Evolutionary conservation across 352 stramenopile species (phyloP), one percentile per base, ranked within the genome.

Genomic region (Globisporangium recalcitrans): DNA sequence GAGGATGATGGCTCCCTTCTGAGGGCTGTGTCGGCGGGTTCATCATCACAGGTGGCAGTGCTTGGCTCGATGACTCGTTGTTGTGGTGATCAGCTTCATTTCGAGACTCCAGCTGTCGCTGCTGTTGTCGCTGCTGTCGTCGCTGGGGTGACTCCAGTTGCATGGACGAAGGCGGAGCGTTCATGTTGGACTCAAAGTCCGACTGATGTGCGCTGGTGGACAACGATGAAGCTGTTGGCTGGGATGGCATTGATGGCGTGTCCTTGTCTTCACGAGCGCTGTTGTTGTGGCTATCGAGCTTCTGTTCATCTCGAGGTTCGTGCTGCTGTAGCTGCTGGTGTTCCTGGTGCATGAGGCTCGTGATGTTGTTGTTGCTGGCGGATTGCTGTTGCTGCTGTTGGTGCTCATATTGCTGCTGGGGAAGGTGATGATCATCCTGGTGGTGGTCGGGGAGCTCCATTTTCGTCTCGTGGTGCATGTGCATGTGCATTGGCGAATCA

Each of bases 401-500:
- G 8, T 46, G 19, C 19, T 46, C 19, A 16, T 22, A 14, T 29
- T 52, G 44, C 44, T 52, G 44, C n/a, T 52, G 44, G 8, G 14
- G 44, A 29, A 13, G n/a, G 4, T 52, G n/a, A 9, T 52, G 44
- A 3, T 26, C n/a, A 52, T 52, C 19, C 11, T 52, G n/a, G 19
- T 54, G 48, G 14, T 34, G 48, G 7, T 54, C 24, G 48, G 27
- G 26, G 9, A 36, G 48, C 11, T 54, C 48, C 22, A 54, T 54
- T 27, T 54, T 54, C 48, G 22, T 29, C 16, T 54, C 48, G 31
- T 60, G 53, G 9, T 49, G 6, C 53, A 49, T 38, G 14, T 48
- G 32, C 53, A 60, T 60, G 14, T 34, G 13, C 16, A 21, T 21
- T 26, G 32, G 32, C 21, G 10, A 24, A 34, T 60, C 53, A 14